phyloP scores from a whole-genome alignment of 805 yeast species.

The Candida fluviatilis region DNA sequence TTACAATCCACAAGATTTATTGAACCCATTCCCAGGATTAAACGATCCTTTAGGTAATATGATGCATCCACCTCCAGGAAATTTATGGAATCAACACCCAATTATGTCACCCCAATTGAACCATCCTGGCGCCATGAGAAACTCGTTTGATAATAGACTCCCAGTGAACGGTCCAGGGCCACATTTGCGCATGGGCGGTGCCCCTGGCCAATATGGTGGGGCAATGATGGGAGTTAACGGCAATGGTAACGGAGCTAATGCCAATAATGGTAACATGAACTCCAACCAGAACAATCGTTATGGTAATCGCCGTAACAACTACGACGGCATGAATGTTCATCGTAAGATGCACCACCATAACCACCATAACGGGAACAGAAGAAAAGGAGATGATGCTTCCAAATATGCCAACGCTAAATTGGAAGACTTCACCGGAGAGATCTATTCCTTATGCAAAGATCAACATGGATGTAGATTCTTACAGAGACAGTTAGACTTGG shows the following conservation, averaged over 20 bases:
- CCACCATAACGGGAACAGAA: slow-evolving; percentile 17
- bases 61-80: slow-evolving; percentile 5
- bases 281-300: slow-evolving; percentile 8
- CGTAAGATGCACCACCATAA: slow-evolving; percentile 36
- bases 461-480: slow-evolving; percentile 95
- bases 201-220: slow-evolving; percentile 6
- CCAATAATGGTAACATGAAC: slow-evolving; percentile 5
- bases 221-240: slow-evolving; percentile 5
- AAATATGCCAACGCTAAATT: slow-evolving; percentile 64
- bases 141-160: slow-evolving; percentile 3
- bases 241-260: slow-evolving; percentile 2
- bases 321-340: slow-evolving; percentile 35
- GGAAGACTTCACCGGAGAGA: slow-evolving; percentile 66
- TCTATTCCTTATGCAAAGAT: slow-evolving; percentile 82
- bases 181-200: neutral
- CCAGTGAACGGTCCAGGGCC: slow-evolving; percentile 1
- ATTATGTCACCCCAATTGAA: slow-evolving; percentile 6
- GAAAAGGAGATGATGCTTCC: slow-evolving; percentile 64
- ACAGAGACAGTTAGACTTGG: slow-evolving; percentile 77
- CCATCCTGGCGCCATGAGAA: slow-evolving; percentile 6
- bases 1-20: slow-evolving; percentile 2
- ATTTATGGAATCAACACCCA: slow-evolving; percentile 17
- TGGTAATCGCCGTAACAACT: slow-evolving; percentile 7
- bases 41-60: slow-evolving; percentile 3
- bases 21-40: slow-evolving; percentile 4